A percentile compares a stretch with the other conserved stretches of the same genome.
phyloP scores from a whole-genome alignment of 305 asterid species.

The Ilex paraguariensis region DNA sequence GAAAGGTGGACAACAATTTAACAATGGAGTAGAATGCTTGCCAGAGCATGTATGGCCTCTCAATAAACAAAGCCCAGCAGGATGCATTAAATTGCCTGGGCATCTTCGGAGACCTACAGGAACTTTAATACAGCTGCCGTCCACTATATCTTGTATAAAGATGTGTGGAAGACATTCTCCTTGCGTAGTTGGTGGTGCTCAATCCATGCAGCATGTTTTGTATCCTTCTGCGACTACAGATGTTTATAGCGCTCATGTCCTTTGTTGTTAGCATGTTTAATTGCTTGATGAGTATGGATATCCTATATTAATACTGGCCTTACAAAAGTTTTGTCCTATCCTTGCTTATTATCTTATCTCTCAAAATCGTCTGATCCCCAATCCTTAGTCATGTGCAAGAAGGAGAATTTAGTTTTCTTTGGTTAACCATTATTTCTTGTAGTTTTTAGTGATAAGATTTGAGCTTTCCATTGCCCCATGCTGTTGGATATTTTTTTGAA shows the following conservation, averaged over 20 bases:
- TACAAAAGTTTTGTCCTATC: not conserved
- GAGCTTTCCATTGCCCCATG: no score
- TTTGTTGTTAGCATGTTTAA: not conserved
- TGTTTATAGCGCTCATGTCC: not conserved
- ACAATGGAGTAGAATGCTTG: constrained; percentile 22
- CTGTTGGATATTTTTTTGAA: no score
- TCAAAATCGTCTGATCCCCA: not conserved
- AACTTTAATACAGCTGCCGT: constrained; percentile 31
- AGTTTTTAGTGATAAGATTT: no score
- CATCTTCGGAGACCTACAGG: constrained; percentile 41
- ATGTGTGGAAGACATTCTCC: constrained; percentile 27
- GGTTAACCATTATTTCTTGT: no score
- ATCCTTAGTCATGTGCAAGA: not conserved
- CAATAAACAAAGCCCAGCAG: constrained; percentile 29
- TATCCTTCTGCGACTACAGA: constrained; percentile 52
- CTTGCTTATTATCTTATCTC: not conserved
- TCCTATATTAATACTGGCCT: not conserved
- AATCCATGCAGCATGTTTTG: constrained; percentile 44
- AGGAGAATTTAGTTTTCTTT: no score
- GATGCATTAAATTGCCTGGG: constrained; percentile 28
- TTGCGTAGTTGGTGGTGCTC: constrained; percentile 23
- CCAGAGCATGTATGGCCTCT: constrained; percentile 56
- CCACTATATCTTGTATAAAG: constrained; percentile 74
- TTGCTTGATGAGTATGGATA: not conserved
- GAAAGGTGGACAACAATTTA: constrained; percentile 40